phyloP scores from a whole-genome alignment of 805 yeast species.

The Kodamaea hsintzibuensis region DNA sequence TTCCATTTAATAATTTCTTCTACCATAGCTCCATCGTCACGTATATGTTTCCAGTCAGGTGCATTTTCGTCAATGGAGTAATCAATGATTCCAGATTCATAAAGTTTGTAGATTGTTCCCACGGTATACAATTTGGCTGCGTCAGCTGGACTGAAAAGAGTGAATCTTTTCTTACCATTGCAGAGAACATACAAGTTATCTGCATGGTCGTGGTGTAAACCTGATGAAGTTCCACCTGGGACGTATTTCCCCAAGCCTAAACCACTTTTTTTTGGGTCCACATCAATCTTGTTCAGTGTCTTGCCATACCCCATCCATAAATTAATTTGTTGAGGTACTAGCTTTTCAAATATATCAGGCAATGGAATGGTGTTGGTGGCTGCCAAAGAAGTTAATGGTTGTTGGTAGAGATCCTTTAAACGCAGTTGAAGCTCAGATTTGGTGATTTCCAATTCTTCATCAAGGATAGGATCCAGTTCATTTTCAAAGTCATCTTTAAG shows the following conservation, averaged over 20 bases:
- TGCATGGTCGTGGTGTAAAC: slow-evolving; percentile 80
- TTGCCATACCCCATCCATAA: slow-evolving; percentile 64
- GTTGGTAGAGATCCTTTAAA: slow-evolving; percentile 54
- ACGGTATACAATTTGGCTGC: slow-evolving; percentile 60
- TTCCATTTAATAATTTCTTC: slow-evolving; percentile 50
- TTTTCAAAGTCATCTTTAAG: slow-evolving; percentile 54
- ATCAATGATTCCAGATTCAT: slow-evolving; percentile 66
- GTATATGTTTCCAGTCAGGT: slow-evolving; percentile 60
- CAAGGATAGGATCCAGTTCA: slow-evolving; percentile 9
- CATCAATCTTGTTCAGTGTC: background rate
- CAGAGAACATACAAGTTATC: slow-evolving; percentile 68
- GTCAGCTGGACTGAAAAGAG: slow-evolving; percentile 64
- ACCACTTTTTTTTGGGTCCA: slow-evolving; percentile 2
- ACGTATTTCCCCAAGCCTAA: slow-evolving; percentile 49
- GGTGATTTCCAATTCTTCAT: slow-evolving; percentile 21
- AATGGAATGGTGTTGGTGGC: slow-evolving; percentile 26
- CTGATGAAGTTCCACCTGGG: slow-evolving; percentile 58
- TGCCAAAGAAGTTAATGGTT: slow-evolving; percentile 54
- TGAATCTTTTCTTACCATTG: slow-evolving; percentile 64
- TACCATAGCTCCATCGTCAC: slow-evolving; percentile 62
- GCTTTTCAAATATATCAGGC: slow-evolving; percentile 41
- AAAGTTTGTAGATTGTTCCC: slow-evolving; percentile 58
- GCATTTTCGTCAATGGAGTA: slow-evolving; percentile 54
- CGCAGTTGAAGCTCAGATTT: slow-evolving; percentile 40
- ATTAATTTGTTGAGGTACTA: slow-evolving; percentile 71